Conservation (phyloP, 1,284 basidiomycete species). For the Amylostereum chailletii region DNA sequence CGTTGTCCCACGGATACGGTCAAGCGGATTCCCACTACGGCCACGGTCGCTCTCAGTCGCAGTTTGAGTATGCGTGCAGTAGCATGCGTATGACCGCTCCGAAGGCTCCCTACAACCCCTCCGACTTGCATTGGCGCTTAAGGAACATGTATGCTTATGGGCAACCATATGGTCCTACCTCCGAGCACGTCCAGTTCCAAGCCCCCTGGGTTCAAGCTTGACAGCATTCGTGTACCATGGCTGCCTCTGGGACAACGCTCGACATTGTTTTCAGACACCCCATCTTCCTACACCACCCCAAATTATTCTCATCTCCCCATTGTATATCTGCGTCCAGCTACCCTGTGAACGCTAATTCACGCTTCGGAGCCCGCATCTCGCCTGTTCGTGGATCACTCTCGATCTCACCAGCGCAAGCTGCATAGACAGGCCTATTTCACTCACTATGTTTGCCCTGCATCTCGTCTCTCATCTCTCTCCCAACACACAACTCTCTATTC, state of each 20-base stretch:
- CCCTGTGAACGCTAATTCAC: not conserved
- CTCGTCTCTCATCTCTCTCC: constrained; percentile 20
- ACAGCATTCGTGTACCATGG: constrained; percentile 17
- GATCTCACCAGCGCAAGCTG: not conserved
- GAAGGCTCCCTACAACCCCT: constrained; percentile 29
- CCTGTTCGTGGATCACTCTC: too few relatives aligned
- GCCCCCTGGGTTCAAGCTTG: constrained; percentile 44
- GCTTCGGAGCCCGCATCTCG: too few relatives aligned
- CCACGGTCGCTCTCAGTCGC: constrained; percentile 54
- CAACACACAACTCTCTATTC: constrained; percentile 20
- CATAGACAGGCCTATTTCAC: constrained; percentile 2
- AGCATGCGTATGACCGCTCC: constrained; percentile 35
- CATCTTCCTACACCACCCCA: not conserved
- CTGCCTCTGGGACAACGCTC: not conserved
- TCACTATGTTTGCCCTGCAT: not conserved
- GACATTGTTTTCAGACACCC: not conserved
- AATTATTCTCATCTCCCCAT: constrained; percentile 3
- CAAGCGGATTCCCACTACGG: constrained; percentile 38
- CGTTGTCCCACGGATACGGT: constrained; percentile 34
- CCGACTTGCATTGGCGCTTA: constrained; percentile 33
- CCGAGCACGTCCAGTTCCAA: constrained; percentile 30
- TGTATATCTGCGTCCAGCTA: constrained; percentile 1
- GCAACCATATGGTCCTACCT: constrained; percentile 30
- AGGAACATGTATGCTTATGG: constrained; percentile 15
- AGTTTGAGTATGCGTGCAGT: constrained; percentile 44